Base-by-base conservation (phyloP, 768 basidiomycete species). In the Ramaria rubella region DNA sequence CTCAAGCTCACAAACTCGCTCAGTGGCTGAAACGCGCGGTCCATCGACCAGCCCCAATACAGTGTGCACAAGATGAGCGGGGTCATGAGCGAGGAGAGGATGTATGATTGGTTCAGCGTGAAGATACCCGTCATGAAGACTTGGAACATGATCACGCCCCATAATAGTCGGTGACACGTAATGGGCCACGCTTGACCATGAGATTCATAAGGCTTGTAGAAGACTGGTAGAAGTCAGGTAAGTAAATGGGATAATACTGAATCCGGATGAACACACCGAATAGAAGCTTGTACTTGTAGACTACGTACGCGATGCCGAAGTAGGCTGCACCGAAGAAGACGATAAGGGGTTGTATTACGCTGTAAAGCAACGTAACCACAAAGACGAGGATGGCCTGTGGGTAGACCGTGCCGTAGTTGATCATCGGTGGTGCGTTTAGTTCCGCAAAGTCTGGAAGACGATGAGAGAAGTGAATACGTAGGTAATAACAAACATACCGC, bases 141-240 rank as follows among this genome's bases (percentile, higher is more conserved):
- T 55, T 94, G 83, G 77, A 94, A 98, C 53, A 95, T 90, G 67
- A 95, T 67, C 55, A 98, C 81, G 44, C 90, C 94, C 87, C 90
- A 91, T 30, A 94, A 86, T 38, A 96, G 81, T 6, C 95, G 88
- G 26, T 84, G 80, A 69, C 94, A 97, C 0, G 96, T 94, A 62
- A 97, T 83, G 0, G 93, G 92, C 95, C 96, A 98, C 1, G 94
- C 96, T 73, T 97, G 94, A 2, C 96, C 96, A 63, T 88, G 89
- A 2, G 90, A 92, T 72, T 97, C 94, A 70, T 97, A 98, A 0
- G 96, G 95, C 66, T 97, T 97, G 75, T 96, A 96, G 75, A 95
- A 98, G 19, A 97, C 94, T 96, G 65, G 46, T 48, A 58, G 59
- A 46, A 15, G 52, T 3, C 12, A 48, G 49, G 17, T 49, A 24